A percentile compares a stretch with the other conserved stretches of the same genome.
phyloP scores from a whole-genome alignment of 2,329 filamentous ascomycete genomes.

The Coleophoma crateriformis region DNA sequence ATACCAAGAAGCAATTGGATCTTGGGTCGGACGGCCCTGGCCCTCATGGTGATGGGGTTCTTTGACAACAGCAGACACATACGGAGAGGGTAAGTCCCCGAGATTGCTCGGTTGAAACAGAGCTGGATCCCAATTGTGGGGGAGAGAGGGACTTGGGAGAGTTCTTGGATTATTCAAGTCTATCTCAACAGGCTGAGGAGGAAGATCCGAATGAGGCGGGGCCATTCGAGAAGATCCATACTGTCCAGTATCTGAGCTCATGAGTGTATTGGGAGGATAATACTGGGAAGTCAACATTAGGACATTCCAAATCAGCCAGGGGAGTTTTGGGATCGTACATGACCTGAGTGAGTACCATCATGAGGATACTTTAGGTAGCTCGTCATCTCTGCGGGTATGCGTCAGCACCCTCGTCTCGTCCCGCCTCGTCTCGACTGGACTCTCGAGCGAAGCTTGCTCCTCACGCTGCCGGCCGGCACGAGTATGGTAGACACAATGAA shows the following conservation, averaged over 20 bases:
- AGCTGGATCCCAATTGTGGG: constrained; percentile 14
- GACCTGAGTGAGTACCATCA: constrained; percentile 11
- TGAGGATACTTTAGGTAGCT: constrained; percentile 17
- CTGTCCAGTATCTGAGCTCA: constrained; percentile 14
- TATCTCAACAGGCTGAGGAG: constrained; percentile 22
- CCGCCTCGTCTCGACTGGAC: background rate
- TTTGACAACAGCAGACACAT: constrained; percentile 12
- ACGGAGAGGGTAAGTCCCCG: constrained; percentile 13
- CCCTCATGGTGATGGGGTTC: constrained; percentile 13
- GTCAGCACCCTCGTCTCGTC: background rate
- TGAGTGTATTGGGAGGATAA: constrained; percentile 14
- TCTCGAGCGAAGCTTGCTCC: no score
- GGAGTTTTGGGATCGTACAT: constrained; percentile 14
- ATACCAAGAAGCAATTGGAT: constrained; percentile 31
- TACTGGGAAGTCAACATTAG: constrained; percentile 20
- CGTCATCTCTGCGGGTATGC: constrained; percentile 12
- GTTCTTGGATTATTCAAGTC: constrained; percentile 19
- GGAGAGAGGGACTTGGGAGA: constrained; percentile 19
- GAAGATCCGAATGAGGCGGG: constrained; percentile 18
- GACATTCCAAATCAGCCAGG: background rate
- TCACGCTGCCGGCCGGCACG: background rate
- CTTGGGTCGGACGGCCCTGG: constrained; percentile 16
- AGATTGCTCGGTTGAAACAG: constrained; percentile 10
- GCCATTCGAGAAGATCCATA: constrained; percentile 20
- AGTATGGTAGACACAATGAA: no score